A percentile compares a stretch with the other conserved stretches of the same genome.
Evolutionary conservation across 2,329 filamentous ascomycete species (phyloP).

Genomic region (Diaporthe sp.): DNA sequence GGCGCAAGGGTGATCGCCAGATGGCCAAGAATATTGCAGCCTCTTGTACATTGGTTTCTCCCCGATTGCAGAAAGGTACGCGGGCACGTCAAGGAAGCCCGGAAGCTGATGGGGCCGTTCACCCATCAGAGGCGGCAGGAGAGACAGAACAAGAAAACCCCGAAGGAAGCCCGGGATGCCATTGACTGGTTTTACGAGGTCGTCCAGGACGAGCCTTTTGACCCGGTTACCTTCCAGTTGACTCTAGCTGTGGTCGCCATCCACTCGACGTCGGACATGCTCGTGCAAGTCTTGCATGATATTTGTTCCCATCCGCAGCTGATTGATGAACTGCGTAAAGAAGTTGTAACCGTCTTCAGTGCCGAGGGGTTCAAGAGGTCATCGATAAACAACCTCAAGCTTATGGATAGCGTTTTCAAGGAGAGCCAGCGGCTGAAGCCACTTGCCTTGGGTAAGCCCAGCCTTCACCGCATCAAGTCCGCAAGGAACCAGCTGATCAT

Average conservation of each 20-base stretch:
- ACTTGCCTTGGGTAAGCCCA: too few relatives aligned
- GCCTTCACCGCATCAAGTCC: too few relatives aligned
- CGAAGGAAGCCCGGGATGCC: not conserved
- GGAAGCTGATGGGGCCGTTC: not conserved
- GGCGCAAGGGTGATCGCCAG: not conserved
- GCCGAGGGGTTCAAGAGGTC: too few relatives aligned
- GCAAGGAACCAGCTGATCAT: too few relatives aligned
- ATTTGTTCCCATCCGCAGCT: too few relatives aligned
- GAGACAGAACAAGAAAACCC: not conserved
- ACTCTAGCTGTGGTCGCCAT: not conserved
- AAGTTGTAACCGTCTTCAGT: too few relatives aligned
- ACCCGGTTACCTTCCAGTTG: conserved; percentile 38
- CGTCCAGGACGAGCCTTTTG: not conserved
- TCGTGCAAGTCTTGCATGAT: too few relatives aligned
- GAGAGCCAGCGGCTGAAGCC: too few relatives aligned
- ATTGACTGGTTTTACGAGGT: not conserved
- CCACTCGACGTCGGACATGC: not conserved
- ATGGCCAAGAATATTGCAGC: not conserved
- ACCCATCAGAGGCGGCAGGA: not conserved
- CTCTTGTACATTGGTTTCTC: not conserved
- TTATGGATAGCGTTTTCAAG: too few relatives aligned
- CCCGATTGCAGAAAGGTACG: not conserved
- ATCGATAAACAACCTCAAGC: too few relatives aligned
- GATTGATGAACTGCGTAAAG: too few relatives aligned
- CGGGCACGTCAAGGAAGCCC: not conserved